Conservation (phyloP, 768 basidiomycete genomes). For the Termitomyces sp. region DNA sequence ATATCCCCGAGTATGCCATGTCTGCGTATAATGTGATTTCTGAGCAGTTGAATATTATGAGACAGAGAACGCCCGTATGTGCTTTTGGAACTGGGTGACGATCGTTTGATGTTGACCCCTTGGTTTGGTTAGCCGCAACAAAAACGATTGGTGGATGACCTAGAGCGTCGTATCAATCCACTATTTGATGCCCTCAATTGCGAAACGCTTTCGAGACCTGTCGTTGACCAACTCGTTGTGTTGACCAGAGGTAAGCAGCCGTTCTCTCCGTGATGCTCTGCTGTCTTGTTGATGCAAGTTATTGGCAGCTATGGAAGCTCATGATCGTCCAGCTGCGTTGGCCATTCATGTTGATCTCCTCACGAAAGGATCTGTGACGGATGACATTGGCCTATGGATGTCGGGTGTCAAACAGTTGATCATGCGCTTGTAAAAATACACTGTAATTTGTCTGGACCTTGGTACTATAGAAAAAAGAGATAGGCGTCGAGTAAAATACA, state of each 20-base stretch:
- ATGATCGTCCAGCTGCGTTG: constrained; percentile 72
- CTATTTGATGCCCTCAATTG: constrained; percentile 93
- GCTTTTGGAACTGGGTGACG: neutral
- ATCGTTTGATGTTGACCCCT: neutral
- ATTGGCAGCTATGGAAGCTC: constrained; percentile 68
- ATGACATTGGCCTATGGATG: constrained; percentile 86
- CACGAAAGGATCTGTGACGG: constrained; percentile 71
- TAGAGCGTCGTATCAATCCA: constrained; percentile 79
- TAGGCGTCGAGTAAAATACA: constrained; percentile 4
- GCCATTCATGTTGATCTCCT: constrained; percentile 84
- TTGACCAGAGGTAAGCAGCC: constrained; percentile 60
- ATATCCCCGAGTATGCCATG: constrained; percentile 69
- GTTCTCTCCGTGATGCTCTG: neutral
- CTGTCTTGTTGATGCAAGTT: neutral
- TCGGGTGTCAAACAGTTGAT: constrained; percentile 88
- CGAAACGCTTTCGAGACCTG: constrained; percentile 64
- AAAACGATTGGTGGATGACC: constrained; percentile 79
- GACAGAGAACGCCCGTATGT: constrained; percentile 70
- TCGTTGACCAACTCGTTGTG: constrained; percentile 66
- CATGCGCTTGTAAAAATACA: constrained; percentile 43
- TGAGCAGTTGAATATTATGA: constrained; percentile 59
- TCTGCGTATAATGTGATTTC: constrained; percentile 66
- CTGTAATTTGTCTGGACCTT: neutral
- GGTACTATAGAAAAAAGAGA: neutral
- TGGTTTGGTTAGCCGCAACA: constrained; percentile 59